These are phyloP conservation scores for Bipolaris bicolor DNA, from an alignment of 2,329 filamentous ascomycete genomes.

Conservation along the genomic window DNA sequence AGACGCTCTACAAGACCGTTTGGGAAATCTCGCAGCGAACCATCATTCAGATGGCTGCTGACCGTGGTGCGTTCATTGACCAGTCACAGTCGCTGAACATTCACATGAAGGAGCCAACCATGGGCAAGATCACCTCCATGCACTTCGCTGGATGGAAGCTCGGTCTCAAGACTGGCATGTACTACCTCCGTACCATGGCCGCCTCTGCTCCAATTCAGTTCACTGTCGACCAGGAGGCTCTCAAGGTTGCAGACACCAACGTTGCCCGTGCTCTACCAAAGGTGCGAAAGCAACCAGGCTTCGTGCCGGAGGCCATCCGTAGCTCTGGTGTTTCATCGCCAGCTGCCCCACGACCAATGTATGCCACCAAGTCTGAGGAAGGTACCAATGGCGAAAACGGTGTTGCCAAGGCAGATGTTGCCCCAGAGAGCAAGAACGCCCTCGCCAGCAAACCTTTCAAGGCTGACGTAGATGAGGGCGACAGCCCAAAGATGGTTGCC, in stretches of 20 bases:
- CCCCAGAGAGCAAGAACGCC: conserved; percentile 62
- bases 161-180: conserved; percentile 99
- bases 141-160: conserved; percentile 99
- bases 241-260: conserved; percentile 84
- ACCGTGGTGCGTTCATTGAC: conserved; percentile 98
- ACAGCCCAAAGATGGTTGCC: conserved; percentile 78
- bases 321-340: conserved; percentile 51
- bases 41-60: conserved; percentile 96
- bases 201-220: conserved; percentile 97
- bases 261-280: conserved; percentile 66
- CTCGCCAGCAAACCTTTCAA: conserved; percentile 72
- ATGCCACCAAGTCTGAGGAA: conserved; percentile 57
- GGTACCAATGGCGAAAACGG: conserved; percentile 61
- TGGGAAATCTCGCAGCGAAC: conserved; percentile 98
- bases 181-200: conserved; percentile 98
- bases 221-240: conserved; percentile 95
- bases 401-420: conserved; percentile 71
- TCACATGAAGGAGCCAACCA: conserved; percentile 98
- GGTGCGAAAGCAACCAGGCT: conserved; percentile 68
- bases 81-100: conserved; percentile 99
- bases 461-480: conserved; percentile 77
- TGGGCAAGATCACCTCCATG: conserved; percentile 99
- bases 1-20: conserved; percentile 98
- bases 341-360: conserved; percentile 69
- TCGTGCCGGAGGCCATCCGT: conserved; percentile 22